These are phyloP conservation scores for Simmondsia chinensis DNA, from an alignment of 148 eudicot genomes.

Conservation along the genomic window DNA sequence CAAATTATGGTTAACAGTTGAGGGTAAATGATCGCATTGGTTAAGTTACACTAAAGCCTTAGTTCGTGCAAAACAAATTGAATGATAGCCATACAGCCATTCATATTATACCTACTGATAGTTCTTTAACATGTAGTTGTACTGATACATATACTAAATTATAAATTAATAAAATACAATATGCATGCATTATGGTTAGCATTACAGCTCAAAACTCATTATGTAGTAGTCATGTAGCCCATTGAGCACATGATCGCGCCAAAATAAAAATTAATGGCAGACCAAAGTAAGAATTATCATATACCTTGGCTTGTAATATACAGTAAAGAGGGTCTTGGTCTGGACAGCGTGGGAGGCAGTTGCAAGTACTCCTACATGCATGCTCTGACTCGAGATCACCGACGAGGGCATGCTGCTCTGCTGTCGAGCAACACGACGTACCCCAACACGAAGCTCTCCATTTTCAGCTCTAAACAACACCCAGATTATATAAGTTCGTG, in stretches of 20 bases:
- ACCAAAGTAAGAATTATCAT: not conserved
- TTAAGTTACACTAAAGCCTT: too few species aligned
- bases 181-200: too few species aligned
- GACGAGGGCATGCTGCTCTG: constrained; percentile 81
- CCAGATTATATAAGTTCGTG: constrained; percentile 2
- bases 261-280: not conserved
- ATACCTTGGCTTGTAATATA: constrained; percentile 93
- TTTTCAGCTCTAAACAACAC: constrained; percentile 49
- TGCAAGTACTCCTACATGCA: constrained; percentile 97
- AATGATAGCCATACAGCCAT: too few species aligned
- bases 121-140: too few species aligned
- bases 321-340: constrained; percentile 59
- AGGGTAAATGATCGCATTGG: too few species aligned
- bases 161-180: too few species aligned
- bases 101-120: too few species aligned
- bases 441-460: constrained; percentile 81
- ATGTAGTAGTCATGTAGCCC: not conserved
- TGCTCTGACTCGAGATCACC: constrained; percentile 91
- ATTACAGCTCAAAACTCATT: not conserved
- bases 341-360: constrained; percentile 88
- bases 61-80: too few species aligned
- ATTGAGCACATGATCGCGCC: not conserved
- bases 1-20: too few species aligned
- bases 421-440: constrained; percentile 67
- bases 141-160: too few species aligned